phyloP scores from a whole-genome alignment of 106 monocot genomes.

The Hemerocallis citrina region DNA sequence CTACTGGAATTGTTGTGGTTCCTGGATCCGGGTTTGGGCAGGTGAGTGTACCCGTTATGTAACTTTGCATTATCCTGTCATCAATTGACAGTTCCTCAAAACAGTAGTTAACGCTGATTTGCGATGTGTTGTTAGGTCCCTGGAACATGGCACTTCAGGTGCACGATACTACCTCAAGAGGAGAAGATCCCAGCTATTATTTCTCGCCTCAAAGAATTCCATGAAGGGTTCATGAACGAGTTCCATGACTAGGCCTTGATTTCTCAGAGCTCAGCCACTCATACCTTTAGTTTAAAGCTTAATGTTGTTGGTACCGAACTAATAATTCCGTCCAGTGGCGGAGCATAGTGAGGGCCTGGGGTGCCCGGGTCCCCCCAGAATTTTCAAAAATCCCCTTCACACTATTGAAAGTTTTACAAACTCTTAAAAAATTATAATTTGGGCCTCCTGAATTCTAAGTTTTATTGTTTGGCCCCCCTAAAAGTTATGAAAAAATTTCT shows the following conservation, averaged over 20 bases:
- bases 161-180: slow-evolving; percentile 96
- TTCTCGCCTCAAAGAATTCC: slow-evolving; percentile 72
- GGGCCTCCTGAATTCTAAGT: too few relatives aligned
- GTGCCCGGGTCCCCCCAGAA: too few relatives aligned
- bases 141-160: slow-evolving; percentile 95
- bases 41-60: slow-evolving; percentile 20
- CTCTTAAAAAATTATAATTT: too few relatives aligned
- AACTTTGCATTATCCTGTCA: too few relatives aligned
- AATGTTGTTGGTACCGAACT: neutral
- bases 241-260: slow-evolving; percentile 37
- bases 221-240: slow-evolving; percentile 71
- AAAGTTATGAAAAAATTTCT: too few relatives aligned
- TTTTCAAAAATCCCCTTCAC: too few relatives aligned
- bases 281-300: neutral
- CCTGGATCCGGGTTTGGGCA: slow-evolving; percentile 94
- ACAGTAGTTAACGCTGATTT: neutral
- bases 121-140: slow-evolving; percentile 49
- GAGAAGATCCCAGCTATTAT: slow-evolving; percentile 93
- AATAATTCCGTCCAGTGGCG: too few relatives aligned
- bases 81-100: slow-evolving; percentile 6
- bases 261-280: neutral
- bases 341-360: too few relatives aligned
- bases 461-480: too few relatives aligned
- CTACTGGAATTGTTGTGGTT: slow-evolving; percentile 89
- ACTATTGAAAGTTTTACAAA: too few relatives aligned